Evolutionary conservation across 2,329 filamentous ascomycete species (phyloP).

Genomic region (Talaromyces islandicus): DNA sequence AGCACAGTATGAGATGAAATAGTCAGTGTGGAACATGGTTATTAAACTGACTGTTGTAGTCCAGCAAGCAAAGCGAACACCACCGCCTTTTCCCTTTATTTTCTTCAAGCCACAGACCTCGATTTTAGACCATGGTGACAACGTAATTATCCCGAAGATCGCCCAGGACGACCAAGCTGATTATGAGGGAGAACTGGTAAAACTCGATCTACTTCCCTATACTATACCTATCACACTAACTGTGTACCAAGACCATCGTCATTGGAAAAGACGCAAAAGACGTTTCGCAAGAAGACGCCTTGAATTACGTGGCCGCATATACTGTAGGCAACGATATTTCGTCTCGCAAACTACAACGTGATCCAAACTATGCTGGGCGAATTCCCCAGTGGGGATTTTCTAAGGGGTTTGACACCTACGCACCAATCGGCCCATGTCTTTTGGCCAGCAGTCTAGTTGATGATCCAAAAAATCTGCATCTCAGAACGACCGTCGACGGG

Average conservation of each 20-base stretch:
- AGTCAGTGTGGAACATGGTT: neutral
- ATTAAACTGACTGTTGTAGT: constrained; percentile 30
- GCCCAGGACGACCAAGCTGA: constrained; percentile 60
- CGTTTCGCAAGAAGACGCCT: constrained; percentile 36
- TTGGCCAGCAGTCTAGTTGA: constrained; percentile 40
- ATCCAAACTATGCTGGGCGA: constrained; percentile 47
- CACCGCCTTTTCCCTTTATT: constrained; percentile 57
- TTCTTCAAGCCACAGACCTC: constrained; percentile 65
- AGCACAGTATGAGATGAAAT: constrained; percentile 41
- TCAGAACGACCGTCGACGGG: constrained; percentile 10
- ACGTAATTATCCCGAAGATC: constrained; percentile 56
- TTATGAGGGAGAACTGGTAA: constrained; percentile 69
- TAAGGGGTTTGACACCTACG: constrained; percentile 65
- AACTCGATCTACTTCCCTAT: constrained; percentile 34
- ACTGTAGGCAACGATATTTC: constrained; percentile 65
- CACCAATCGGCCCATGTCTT: constrained; percentile 60
- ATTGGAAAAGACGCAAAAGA: constrained; percentile 35
- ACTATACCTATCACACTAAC: constrained; percentile 18
- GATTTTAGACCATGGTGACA: constrained; percentile 54
- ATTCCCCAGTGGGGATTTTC: constrained; percentile 55
- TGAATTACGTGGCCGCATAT: constrained; percentile 63
- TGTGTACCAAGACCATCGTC: neutral
- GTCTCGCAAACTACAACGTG: constrained; percentile 59
- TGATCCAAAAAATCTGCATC: constrained; percentile 2
- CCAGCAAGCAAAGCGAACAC: constrained; percentile 45